phyloP scores from a whole-genome alignment of 1,139 yeast species.

The Nakaseomyces bracarensis region DNA sequence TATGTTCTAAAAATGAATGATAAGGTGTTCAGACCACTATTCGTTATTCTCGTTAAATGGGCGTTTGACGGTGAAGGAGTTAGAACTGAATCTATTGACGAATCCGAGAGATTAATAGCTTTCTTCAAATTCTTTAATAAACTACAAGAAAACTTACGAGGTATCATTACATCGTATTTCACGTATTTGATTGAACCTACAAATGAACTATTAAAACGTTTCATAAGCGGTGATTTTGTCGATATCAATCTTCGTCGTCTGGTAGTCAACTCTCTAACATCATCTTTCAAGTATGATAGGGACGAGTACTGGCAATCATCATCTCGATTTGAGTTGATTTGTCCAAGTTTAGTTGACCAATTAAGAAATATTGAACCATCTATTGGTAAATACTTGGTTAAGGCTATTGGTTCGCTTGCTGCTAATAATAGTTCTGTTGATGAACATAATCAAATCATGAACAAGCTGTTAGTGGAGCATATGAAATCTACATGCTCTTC shows the following conservation, averaged over 20 bases:
- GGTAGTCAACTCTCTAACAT: slow-evolving; percentile 58
- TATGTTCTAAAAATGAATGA: slow-evolving; percentile 89
- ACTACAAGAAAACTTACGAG: slow-evolving; percentile 72
- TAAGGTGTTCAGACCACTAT: slow-evolving; percentile 84
- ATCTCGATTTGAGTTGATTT: slow-evolving; percentile 69
- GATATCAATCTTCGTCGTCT: slow-evolving; percentile 57
- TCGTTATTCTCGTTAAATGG: slow-evolving; percentile 87
- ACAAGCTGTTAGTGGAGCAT: slow-evolving; percentile 46
- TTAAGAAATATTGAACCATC: slow-evolving; percentile 56
- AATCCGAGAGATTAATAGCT: slow-evolving; percentile 51
- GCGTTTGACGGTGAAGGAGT: slow-evolving; percentile 78
- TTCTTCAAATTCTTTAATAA: slow-evolving; percentile 83
- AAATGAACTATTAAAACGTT: slow-evolving; percentile 44
- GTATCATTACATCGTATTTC: slow-evolving; percentile 81
- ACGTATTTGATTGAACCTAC: slow-evolving; percentile 78
- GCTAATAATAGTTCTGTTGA: slow-evolving; percentile 63
- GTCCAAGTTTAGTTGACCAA: slow-evolving; percentile 56
- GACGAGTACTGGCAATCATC: slow-evolving; percentile 93
- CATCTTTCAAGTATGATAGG: slow-evolving; percentile 80
- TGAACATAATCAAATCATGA: slow-evolving; percentile 69
- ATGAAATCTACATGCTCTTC: slow-evolving; percentile 45
- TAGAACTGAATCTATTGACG: slow-evolving; percentile 37
- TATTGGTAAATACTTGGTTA: slow-evolving; percentile 71
- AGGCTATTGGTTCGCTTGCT: slow-evolving; percentile 70
- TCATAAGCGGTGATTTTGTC: slow-evolving; percentile 34